Evolutionary conservation across 1,139 yeast species (phyloP), one percentile per base, ranked within the genome.

Genomic region (Taiozyma sp.): DNA sequence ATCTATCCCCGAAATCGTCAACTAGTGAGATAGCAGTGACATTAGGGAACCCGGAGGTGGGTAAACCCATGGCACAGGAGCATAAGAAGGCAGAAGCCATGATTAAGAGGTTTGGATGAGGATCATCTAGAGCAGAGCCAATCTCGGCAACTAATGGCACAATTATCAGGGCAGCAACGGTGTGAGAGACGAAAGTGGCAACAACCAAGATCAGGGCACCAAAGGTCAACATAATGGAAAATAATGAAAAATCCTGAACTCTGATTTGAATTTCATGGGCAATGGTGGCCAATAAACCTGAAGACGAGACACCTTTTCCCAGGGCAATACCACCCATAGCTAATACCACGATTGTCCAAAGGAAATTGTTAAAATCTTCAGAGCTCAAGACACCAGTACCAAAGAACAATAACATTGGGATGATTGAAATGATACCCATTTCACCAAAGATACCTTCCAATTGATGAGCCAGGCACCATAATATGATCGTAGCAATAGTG

Each of bases 281-380:
- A 56, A 90, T 81, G 1, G 95, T 84, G n/a, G 78, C 76, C 51
- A 92, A 75, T 50, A 92, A 74, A 0, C 97, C 97, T 1, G 96
- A 88, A 3, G 95, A 84, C 1, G 93, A 80, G 8, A 92, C 96
- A 1, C 96, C 97, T 66, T 87, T 88, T 54, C 98, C 98, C 44
- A 92, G 75, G 0, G 97, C 96, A 55, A 90, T 79, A 61, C 98
- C 98, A 51, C 98, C 98, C 97, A 91, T 91, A 7, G 97, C 97
- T 57, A 92, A 76, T 52, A 92, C 80, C 22, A 92, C 91, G 62
- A 92, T 92, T 1, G 93, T 86, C 98, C 98, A 92, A 57, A 96
- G 83, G 70, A 87, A 92, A 65, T 87, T 90, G 70, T 92, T 92
- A 66, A 92, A 87, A 65, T 92, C 98, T 51, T 89, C 96, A 13